Evolutionary conservation across 371 early-diverging fungal genomes (phyloP).

Genomic region (Mucor ambiguus): DNA sequence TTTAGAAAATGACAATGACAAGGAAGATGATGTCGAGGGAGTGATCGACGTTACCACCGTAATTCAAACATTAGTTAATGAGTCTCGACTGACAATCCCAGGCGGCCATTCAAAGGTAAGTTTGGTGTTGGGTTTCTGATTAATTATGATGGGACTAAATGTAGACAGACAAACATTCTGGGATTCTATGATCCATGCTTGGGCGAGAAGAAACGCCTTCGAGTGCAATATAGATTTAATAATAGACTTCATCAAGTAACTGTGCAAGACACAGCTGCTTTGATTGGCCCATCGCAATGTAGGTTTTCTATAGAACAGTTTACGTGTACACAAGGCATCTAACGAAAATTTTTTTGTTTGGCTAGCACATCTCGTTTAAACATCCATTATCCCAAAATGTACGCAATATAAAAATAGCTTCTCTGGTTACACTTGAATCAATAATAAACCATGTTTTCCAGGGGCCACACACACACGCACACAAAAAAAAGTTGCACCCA

Average conservation of each 20-base stretch:
- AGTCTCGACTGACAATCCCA: constrained; percentile 86
- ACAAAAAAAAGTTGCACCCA: constrained; percentile 2
- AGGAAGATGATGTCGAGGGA: constrained; percentile 37
- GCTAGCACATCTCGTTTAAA: constrained; percentile 24
- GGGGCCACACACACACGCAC: constrained; percentile 4
- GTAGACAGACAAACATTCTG: constrained; percentile 78
- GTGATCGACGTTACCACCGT: constrained; percentile 87
- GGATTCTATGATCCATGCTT: constrained; percentile 97
- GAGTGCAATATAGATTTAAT: constrained; percentile 85
- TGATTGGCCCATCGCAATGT: constrained; percentile 88
- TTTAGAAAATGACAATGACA: constrained; percentile 33
- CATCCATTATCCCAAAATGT: constrained; percentile 14
- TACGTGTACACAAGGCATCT: neutral
- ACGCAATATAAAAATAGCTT: constrained; percentile 19
- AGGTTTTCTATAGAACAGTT: constrained; percentile 10
- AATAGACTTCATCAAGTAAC: constrained; percentile 80
- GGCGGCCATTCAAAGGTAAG: constrained; percentile 85
- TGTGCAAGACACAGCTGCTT: constrained; percentile 76
- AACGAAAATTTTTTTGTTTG: constrained; percentile 9
- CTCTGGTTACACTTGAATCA: constrained; percentile 17
- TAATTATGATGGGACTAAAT: neutral
- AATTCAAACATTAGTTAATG: constrained; percentile 81
- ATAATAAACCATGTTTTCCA: constrained; percentile 19
- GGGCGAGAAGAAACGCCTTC: constrained; percentile 82
- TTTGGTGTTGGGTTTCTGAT: neutral